Base-by-base conservation (phyloP, 352 stramenopile species). In the Phytophthora pluvialis region DNA sequence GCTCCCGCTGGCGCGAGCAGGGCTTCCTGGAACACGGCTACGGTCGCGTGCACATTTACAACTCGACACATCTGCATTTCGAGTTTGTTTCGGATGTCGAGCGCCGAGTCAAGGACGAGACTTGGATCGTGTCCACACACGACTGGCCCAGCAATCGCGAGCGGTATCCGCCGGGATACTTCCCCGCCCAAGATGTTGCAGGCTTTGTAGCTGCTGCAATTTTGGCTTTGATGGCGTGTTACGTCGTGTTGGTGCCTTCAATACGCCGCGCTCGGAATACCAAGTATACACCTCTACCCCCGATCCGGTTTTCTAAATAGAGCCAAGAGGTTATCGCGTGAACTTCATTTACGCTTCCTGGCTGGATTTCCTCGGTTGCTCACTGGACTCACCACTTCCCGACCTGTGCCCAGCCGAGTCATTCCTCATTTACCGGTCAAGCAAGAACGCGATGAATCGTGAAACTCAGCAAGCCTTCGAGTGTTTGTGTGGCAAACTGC, bases 11-110 rank as follows among this genome's bases (percentile, higher is more conserved):
- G 77, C 63, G 72, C 12, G 51, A 64, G 8, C 57, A 77, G 38
- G 70, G 67, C 0, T 70, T 82, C 15, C 29, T 80, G n/a, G 70
- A 73, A 44, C 77, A 82, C 38, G 78, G 78, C 29, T 86, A 86
- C 49, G 73, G 77, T 3, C 81, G 78, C 26, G 59, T 88, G 26
- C 78, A 90, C 28, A 74, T 90, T 35, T 78, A 83, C 60, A 90
- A 90, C 44, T 71, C 64, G 26, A 77, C 67, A 1, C 78, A 88
- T 43, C 47, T 74, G 35, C 77, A 82, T 25, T 80, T 86, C 36
- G 81, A 90, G 61, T 88, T 86, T 29, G 63, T 85, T 31, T 72
- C 64, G 9, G 70, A 82, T 48, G 57, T 46, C 4, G 64, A 75
- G 46, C 64, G 58, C 33, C 36, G 39, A 58, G 69, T 81, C 36